Base-by-base conservation (phyloP, 805 yeast genomes). In the Nakazawaea holstii region DNA sequence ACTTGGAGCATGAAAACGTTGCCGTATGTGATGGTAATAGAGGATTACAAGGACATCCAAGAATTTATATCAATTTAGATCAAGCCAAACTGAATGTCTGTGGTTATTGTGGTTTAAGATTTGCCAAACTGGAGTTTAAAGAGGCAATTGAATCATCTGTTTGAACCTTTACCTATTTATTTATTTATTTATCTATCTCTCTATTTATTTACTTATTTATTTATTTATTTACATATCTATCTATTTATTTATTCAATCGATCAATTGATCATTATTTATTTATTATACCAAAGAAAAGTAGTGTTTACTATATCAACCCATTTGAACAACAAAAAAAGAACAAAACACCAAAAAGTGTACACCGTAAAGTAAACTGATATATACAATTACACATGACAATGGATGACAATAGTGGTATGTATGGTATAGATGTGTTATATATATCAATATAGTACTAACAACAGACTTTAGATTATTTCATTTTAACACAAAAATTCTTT, bases 1-100 rank as follows among this genome's bases (percentile, higher is more conserved):
- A 76, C 59, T 69, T 87, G 51, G 58, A 66, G 35, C 76, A 73
- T 52, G 75, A 70, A 30, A 74, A 80, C 57, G 65, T 80, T 45
- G 96, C 96, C 1, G 92, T 84, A 14, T 88, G 96, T 63, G 87
- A 85, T 57, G 96, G 96, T 35, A 82, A 85, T 55, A 80, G 73
- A 56, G 71, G 69, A 17, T 80, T 78, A 58, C 86, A 80, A 57
- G 96, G 96, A 15, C 96, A 87, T 63, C 96, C 96, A 39, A 84
- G 83, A 63, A 79, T 87, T 20, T 87, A 68, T 63, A 87, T 87
- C 65, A 87, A 87, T 65, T 74, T 88, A 60, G 95, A 87, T 63
- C 81, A 79, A 61, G 84, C 88, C 36, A 79, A 80, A 51, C 74
- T 86, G 11, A 77, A 80, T 44, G 71, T 85, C 15, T 87, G 96